These are phyloP conservation scores for Camellia lanceoleosa DNA, from an alignment of 148 eudicot species.

Conservation along the genomic window DNA sequence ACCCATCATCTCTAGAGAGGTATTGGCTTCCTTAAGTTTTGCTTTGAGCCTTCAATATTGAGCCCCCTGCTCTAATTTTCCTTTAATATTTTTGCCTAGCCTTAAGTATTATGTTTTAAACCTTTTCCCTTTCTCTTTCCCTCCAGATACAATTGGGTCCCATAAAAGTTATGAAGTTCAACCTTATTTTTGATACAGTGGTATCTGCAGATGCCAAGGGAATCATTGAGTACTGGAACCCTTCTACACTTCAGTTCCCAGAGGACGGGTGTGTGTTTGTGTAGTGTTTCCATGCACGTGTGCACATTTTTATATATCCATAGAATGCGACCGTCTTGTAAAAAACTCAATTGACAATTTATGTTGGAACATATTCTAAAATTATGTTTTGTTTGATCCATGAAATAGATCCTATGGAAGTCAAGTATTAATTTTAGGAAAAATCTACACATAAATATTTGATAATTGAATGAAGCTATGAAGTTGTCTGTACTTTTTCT, in stretches of 20 bases:
- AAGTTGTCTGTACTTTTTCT: not conserved
- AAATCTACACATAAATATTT: not conserved
- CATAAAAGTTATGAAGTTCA: slow-evolving; percentile 85
- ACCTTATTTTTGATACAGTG: slow-evolving; percentile 63
- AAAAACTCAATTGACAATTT: not conserved
- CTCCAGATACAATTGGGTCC: slow-evolving; percentile 81
- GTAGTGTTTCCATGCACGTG: not conserved
- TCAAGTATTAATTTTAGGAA: not conserved
- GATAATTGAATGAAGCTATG: not conserved
- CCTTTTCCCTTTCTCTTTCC: not conserved
- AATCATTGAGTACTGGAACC: slow-evolving; percentile 89
- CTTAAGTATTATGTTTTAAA: not conserved
- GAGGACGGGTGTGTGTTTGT: slow-evolving; percentile 53
- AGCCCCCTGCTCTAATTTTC: not conserved
- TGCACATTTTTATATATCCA: not conserved
- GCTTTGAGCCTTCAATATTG: slow-evolving; percentile 7
- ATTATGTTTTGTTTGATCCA: not conserved
- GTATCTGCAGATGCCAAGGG: slow-evolving; percentile 88
- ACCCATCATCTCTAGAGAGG: slow-evolving; percentile 81
- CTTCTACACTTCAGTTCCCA: slow-evolving; percentile 75
- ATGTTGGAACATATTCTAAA: not conserved
- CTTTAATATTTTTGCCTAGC: not conserved
- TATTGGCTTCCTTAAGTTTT: slow-evolving; percentile 22
- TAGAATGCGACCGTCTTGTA: not conserved
- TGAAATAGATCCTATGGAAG: not conserved